Conservation (phyloP, 345 rosid species). For the Aquilaria malaccensis region DNA sequence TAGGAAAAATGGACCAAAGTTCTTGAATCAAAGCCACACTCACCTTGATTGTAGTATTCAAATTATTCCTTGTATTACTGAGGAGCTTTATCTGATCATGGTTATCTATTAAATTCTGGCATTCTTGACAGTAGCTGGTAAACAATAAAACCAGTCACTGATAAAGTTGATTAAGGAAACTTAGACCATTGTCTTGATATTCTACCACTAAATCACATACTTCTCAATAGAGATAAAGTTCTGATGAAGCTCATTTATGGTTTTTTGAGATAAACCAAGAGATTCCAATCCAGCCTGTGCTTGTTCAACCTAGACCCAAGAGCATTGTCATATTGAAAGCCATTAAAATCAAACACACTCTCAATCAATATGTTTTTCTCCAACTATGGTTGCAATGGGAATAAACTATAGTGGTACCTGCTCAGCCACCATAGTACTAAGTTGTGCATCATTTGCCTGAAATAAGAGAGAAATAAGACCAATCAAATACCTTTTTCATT, state of each 20-base stretch:
- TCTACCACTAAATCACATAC: slow-evolving; percentile 26
- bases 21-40: neutral
- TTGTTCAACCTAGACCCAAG: slow-evolving; percentile 58
- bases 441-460: slow-evolving; percentile 93
- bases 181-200: too few species aligned
- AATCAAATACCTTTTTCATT: too few species aligned
- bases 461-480: neutral
- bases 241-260: slow-evolving; percentile 55
- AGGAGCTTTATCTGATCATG: slow-evolving; percentile 93
- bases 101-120: slow-evolving; percentile 87
- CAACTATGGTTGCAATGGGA: too few species aligned
- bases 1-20: too few species aligned
- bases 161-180: neutral
- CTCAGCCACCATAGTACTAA: slow-evolving; percentile 95
- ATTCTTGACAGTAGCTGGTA: slow-evolving; percentile 74
- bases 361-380: too few species aligned
- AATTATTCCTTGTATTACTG: slow-evolving; percentile 86
- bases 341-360: too few species aligned
- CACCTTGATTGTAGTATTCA: slow-evolving; percentile 79
- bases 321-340: neutral
- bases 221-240: slow-evolving; percentile 72
- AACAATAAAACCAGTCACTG: slow-evolving; percentile 15
- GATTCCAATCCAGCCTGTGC: slow-evolving; percentile 74
- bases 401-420: slow-evolving; percentile 33
- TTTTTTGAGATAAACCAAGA: slow-evolving; percentile 60